Evolutionary conservation across 2,329 filamentous ascomycete species (phyloP).

Genomic region (Pseudonectria foliicola): DNA sequence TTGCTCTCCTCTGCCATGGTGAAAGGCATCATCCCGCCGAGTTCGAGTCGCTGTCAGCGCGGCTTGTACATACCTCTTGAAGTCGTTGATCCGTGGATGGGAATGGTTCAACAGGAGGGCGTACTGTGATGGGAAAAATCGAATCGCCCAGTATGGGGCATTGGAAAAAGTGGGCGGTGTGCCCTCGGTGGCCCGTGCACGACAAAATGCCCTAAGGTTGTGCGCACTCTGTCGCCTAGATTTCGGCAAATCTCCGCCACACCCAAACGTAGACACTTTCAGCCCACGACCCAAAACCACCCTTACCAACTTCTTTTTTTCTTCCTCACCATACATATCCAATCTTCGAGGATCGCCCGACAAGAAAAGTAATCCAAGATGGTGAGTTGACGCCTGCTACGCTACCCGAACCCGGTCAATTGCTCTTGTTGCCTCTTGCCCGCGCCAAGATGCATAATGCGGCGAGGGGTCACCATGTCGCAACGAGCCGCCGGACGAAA

Average conservation of each 20-base stretch:
- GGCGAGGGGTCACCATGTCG: no score
- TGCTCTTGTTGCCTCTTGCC: constrained; percentile 1
- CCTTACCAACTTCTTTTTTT: constrained; percentile 14
- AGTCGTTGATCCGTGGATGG: constrained; percentile 21
- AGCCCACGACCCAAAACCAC: constrained; percentile 24
- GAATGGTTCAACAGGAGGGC: constrained; percentile 18
- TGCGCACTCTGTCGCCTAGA: constrained; percentile 25
- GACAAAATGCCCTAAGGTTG: constrained; percentile 37
- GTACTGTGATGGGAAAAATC: constrained; percentile 9
- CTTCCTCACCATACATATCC: constrained; percentile 28
- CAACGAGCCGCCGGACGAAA: not conserved
- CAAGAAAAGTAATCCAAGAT: constrained; percentile 51
- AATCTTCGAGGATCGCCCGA: constrained; percentile 65
- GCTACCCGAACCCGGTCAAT: constrained; percentile 3
- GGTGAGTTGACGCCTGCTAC: constrained; percentile 38
- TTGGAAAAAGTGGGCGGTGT: constrained; percentile 23
- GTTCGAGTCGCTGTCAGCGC: constrained; percentile 25
- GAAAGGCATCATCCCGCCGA: constrained; percentile 36
- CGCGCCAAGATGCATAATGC: not conserved
- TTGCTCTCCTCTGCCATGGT: constrained; percentile 57
- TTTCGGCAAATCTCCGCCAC: constrained; percentile 32
- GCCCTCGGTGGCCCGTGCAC: constrained; percentile 36
- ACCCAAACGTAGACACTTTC: constrained; percentile 24
- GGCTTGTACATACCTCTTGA: constrained; percentile 39
- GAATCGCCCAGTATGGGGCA: constrained; percentile 2